A percentile compares a stretch with the other conserved stretches of the same genome.
These are phyloP conservation scores for Rhodamnia argentea DNA, from an alignment of 345 rosid genomes.

Conservation along the genomic window DNA sequence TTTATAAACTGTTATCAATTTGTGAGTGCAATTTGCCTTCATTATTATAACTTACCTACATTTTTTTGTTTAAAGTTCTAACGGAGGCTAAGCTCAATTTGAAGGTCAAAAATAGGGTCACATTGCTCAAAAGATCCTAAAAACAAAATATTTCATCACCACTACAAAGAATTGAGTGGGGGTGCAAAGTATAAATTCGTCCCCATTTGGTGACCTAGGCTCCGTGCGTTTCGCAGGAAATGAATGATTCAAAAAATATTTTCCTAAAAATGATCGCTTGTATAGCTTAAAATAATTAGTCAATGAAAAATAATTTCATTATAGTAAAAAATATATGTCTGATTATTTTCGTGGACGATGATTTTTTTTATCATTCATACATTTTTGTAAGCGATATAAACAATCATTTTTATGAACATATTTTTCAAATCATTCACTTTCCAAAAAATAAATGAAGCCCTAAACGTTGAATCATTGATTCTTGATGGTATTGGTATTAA, in stretches of 20 bases:
- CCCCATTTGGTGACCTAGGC: background rate
- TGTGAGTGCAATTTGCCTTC: background rate
- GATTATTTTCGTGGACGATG: no score
- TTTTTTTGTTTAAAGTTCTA: background rate
- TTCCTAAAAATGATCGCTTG: rapidly evolving
- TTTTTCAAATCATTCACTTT: no score
- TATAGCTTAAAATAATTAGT: background rate
- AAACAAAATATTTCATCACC: background rate
- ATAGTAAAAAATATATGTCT: background rate
- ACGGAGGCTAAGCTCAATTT: background rate
- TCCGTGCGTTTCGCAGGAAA: rapidly evolving
- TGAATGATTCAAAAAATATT: background rate
- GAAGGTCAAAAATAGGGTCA: background rate
- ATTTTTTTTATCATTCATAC: no score
- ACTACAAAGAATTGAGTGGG: background rate
- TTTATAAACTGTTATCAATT: background rate
- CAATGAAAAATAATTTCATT: background rate
- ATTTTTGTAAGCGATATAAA: no score
- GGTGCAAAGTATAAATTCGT: background rate
- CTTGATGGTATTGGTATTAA: no score
- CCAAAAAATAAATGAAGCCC: no score
- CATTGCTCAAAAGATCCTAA: background rate
- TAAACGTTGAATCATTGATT: no score
- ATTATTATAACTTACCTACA: background rate
- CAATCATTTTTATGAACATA: no score